A percentile compares a stretch with the other conserved stretches of the same genome.
phyloP scores from a whole-genome alignment of 192 early-diverging fungal species.

The Coemansia sp. region DNA sequence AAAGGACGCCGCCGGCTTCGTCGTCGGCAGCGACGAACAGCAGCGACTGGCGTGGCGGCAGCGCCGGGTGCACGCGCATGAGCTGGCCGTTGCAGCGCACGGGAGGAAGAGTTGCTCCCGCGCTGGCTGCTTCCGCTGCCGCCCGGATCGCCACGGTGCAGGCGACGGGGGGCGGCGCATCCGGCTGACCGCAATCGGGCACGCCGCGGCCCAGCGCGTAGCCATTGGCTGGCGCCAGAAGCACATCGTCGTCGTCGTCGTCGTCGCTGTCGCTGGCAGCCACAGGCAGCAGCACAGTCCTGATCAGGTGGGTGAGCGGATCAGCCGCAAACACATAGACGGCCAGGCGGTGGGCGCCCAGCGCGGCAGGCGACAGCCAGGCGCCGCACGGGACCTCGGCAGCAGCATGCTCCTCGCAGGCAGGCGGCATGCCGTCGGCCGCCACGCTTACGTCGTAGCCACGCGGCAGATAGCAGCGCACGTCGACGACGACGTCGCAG shows the following conservation, averaged over 20 bases:
- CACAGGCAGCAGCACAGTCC: constrained; percentile 17
- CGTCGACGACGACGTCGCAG: constrained; percentile 30
- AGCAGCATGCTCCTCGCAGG: neutral
- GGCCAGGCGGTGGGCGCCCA: constrained; percentile 1
- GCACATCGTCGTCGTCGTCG: neutral
- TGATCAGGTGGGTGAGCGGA: constrained; percentile 10
- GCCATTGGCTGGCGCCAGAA: neutral
- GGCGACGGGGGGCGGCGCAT: no score
- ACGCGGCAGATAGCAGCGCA: constrained; percentile 12
- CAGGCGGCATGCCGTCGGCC: neutral
- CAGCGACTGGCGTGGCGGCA: constrained; percentile 16
- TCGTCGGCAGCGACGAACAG: constrained; percentile 17
- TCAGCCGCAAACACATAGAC: constrained; percentile 19
- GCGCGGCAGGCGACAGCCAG: constrained; percentile 2
- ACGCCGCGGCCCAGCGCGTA: no score
- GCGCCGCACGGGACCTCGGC: constrained; percentile 5
- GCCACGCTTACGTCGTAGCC: constrained; percentile 19
- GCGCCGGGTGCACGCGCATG: constrained; percentile 24
- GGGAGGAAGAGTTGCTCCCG: no score
- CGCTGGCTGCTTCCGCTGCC: neutral
- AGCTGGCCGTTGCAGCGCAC: constrained; percentile 35
- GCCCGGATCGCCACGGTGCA: neutral
- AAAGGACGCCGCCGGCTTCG: neutral
- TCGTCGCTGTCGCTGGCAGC: neutral
- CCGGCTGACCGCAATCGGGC: no score